Evolutionary conservation across 768 basidiomycete genomes (phyloP), one percentile per base, ranked within the genome.

Genomic region (Phaffia australis): DNA sequence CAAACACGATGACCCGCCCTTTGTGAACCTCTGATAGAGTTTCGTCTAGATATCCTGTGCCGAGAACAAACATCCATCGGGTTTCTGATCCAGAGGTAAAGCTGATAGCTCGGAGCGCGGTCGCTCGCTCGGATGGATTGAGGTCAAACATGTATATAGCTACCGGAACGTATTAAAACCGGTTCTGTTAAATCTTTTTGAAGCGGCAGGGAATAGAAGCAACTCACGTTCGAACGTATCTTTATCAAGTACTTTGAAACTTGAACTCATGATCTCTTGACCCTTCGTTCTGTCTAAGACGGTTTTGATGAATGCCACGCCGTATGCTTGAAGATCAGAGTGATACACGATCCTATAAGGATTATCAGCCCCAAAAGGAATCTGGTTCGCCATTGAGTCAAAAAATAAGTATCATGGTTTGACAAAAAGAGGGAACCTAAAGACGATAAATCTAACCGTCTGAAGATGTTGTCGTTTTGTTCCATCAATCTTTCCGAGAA

Each of bases 391-490:
- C 15, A 21, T 23, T 16, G 56, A 19, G 21, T 56, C 19, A 42
- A 50, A 47, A 42, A 62, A 50, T 71, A 25, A 69, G 48, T 61
- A 60, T 60, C 35, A 29, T 25, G 47, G n/a, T 48, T 14, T 27
- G n/a, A 29, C 67, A 54, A 59, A 60, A 27, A 57, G 48, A 15
- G 30, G 3, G 52, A 30, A 25, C 51, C 25, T 18, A 47, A 4
- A 11, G 16, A 64, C 19, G 35, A 16, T 58, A 50, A 69, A 82
- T 69, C 11, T 5, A 74, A 89, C 89, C 47, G 88, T 82, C 64
- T 85, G 84, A 56, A 93, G 84, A 71, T 93, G 87, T 74, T 91
- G 80, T 74, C 87, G 88, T 69, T 87, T 83, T 15, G 89, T 78
- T 67, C 86, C 81, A 42, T 79, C 77, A 16, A 89, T 81, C 6